A percentile compares a stretch with the other conserved stretches of the same genome.
Evolutionary conservation across 768 basidiomycete genomes (phyloP).

Genomic region (Lactarius tabidus): DNA sequence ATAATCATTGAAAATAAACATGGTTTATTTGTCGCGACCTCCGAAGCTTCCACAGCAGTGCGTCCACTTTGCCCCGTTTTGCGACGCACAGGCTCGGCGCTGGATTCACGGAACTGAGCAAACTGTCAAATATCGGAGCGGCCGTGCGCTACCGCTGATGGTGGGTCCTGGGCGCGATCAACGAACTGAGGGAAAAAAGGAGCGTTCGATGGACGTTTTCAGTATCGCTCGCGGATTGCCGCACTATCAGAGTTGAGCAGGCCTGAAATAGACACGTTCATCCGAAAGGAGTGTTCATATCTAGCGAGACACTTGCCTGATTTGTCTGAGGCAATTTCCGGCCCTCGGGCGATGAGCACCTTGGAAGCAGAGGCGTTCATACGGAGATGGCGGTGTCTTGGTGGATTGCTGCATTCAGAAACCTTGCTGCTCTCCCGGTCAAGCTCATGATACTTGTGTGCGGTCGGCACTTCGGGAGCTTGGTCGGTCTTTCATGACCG

Average conservation of each 20-base stretch:
- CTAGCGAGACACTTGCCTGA: constrained; percentile 5
- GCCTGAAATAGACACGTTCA: constrained; percentile 8
- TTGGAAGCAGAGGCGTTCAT: not conserved
- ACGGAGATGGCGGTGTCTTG: constrained; percentile 13
- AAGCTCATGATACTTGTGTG: not conserved
- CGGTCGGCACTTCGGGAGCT: not conserved
- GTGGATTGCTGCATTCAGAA: not conserved
- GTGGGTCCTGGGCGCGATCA: not conserved
- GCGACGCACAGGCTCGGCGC: not conserved
- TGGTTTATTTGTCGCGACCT: no score
- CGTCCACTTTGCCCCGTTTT: not conserved
- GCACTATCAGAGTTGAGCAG: constrained; percentile 8
- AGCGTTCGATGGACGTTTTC: not conserved
- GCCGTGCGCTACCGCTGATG: not conserved
- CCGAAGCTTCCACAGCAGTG: not conserved
- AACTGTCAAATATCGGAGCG: constrained; percentile 5
- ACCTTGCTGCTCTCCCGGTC: constrained; percentile 1
- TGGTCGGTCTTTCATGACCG: not conserved
- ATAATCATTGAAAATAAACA: not conserved
- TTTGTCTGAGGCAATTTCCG: constrained; percentile 12
- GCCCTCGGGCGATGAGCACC: constrained; percentile 2
- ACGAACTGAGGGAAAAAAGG: not conserved
- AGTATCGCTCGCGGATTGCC: constrained; percentile 1
- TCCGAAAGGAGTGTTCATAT: not conserved
- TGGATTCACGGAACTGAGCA: not conserved